Evolutionary conservation across 179 eudicot species (phyloP).

Genomic region (Beta macrorhiza): DNA sequence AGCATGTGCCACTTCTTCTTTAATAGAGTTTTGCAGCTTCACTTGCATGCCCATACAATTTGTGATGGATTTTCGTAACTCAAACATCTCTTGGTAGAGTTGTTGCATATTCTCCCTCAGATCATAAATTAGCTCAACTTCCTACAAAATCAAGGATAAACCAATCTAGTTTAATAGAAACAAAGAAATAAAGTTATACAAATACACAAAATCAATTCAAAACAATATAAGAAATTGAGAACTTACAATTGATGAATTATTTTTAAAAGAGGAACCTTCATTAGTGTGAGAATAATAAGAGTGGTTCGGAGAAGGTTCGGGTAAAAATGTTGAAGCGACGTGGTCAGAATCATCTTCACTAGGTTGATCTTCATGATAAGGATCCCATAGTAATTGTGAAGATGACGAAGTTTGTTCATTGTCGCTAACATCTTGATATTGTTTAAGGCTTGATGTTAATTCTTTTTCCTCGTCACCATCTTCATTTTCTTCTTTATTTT

Average conservation of each 20-base stretch:
- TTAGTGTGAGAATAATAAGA: constrained; percentile 33
- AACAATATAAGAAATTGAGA: not conserved
- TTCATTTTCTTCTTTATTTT: constrained; percentile 12
- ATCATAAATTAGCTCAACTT: constrained; percentile 68
- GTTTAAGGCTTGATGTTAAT: constrained; percentile 17
- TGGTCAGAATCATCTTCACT: constrained; percentile 41
- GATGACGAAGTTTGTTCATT: constrained; percentile 33
- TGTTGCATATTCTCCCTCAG: constrained; percentile 66
- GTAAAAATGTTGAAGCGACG: constrained; percentile 36
- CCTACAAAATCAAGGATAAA: constrained; percentile 39
- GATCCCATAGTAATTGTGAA: constrained; percentile 22
- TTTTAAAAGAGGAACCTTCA: constrained; percentile 32
- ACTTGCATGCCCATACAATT: constrained; percentile 63
- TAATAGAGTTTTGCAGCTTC: constrained; percentile 49
- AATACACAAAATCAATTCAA: not conserved
- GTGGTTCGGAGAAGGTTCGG: constrained; percentile 32
- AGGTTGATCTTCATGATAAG: constrained; percentile 32
- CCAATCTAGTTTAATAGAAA: no score
- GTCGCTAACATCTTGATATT: constrained; percentile 29
- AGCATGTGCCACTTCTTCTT: constrained; percentile 43
- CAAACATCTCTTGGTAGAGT: constrained; percentile 61
- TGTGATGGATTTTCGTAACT: constrained; percentile 55
- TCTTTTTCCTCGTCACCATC: constrained; percentile 18
- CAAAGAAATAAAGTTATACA: no score
- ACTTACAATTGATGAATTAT: constrained; percentile 55